Evolutionary conservation across 2,329 filamentous ascomycete species (phyloP).

Genomic region (Xylaria polymorpha): DNA sequence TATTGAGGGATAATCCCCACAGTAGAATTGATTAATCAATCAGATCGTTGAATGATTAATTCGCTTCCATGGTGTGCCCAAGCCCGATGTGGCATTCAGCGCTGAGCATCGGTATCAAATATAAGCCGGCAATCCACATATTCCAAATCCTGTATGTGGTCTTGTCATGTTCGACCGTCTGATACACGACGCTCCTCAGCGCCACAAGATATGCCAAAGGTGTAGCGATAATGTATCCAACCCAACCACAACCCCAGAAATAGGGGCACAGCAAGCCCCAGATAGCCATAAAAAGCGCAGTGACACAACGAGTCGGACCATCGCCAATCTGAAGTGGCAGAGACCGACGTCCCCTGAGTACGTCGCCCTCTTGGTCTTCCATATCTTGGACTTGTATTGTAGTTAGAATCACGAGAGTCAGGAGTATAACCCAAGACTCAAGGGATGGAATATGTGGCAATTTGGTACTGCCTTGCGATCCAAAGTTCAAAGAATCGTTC

Average conservation of each 20-base stretch:
- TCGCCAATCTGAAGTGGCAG: slow-evolving; percentile 37
- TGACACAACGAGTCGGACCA: neutral
- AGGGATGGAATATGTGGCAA: neutral
- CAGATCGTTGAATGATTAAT: too few species aligned
- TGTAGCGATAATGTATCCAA: neutral
- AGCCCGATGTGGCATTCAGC: too few species aligned
- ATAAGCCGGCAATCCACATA: too few species aligned
- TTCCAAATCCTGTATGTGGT: too few species aligned
- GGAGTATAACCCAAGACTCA: slow-evolving; percentile 32
- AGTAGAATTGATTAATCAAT: too few species aligned
- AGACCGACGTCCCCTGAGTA: slow-evolving; percentile 35
- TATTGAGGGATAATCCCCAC: too few species aligned
- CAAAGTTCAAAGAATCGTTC: neutral
- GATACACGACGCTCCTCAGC: too few species aligned
- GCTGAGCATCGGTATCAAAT: too few species aligned
- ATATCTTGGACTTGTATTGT: slow-evolving; percentile 42
- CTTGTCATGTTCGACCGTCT: too few species aligned
- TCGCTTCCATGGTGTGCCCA: too few species aligned
- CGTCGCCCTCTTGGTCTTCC: slow-evolving; percentile 41
- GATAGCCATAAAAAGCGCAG: neutral
- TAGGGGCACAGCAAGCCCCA: slow-evolving; percentile 17
- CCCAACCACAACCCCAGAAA: slow-evolving; percentile 1
- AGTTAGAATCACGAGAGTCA: slow-evolving; percentile 34
- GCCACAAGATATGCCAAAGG: neutral
- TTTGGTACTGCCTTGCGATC: neutral